Evolutionary conservation across 345 rosid species (phyloP), one percentile per base, ranked within the genome.

Genomic region (Corchorus capsularis): DNA sequence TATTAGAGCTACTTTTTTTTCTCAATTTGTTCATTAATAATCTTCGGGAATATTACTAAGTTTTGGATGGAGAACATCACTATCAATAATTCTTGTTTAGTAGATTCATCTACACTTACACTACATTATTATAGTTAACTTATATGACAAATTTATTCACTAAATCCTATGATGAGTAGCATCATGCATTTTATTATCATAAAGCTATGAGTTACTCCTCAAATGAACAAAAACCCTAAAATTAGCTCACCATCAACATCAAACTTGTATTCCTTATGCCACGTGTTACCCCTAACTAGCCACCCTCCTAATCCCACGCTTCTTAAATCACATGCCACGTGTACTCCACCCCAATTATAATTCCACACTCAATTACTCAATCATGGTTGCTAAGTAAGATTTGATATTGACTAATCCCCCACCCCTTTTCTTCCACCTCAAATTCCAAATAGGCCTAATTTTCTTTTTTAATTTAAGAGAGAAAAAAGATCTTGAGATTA

Each of bases 401-500:
- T 49, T n/a, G 78, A 57, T 57, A 17, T 12, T 0, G 59, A 67
- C 66, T 12, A n/a, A 11, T 56, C 6, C 3, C 12, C 64, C 82
- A 73, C 63, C 75, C 45, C 16, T 19, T 41, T 3, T 52, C 46
- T 10, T 32, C 72, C 84, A 85, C 80, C 68, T 80, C 56, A 9
- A 47, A 2, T 41, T 61, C 1, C 8, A 64, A 70, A 3, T 6
- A 68, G 45, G 5, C 13, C 39, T 34, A 2, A 54, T 15, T 6
- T 17, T 14, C 2, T 8, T 32, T 16, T 70, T 32, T 16, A 27
- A 27, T 1, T 14, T 22, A 3, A 39, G 9, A 12, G 6, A 0
- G 6, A 39, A 5, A 41, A 56, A 66, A 75, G 41, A 67, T 66
- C 59, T 27, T 0, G 15, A 45, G 46, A 22, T 20, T 4, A 20